Conservation (phyloP, 2,329 filamentous ascomycete species). For the Penicillium sp. region DNA sequence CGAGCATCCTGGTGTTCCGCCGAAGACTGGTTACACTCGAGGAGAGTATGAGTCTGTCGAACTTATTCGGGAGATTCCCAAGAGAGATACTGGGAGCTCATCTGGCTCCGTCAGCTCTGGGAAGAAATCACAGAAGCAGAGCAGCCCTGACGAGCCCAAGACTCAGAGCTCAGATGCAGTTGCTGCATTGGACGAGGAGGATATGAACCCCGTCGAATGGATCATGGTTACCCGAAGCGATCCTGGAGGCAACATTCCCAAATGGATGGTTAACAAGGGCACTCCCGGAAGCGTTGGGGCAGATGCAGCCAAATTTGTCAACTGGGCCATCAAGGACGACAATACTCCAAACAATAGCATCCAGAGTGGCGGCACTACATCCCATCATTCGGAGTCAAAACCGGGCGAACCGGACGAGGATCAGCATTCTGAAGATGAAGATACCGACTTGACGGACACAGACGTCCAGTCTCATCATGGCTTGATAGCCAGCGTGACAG, state of each 20-base stretch:
- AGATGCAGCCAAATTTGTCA: conserved; percentile 77
- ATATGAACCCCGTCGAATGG: conserved; percentile 75
- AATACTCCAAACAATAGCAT: conserved; percentile 33
- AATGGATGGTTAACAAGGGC: conserved; percentile 87
- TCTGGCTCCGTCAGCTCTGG: conserved; percentile 10
- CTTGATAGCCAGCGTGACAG: conserved; percentile 37
- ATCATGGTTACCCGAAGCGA: conserved; percentile 89
- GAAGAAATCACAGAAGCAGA: conserved; percentile 33
- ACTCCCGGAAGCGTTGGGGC: conserved; percentile 76
- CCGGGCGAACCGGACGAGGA: conserved; percentile 1
- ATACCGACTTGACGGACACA: conserved; percentile 17
- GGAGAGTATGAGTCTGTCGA: conserved; percentile 91
- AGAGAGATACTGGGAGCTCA: conserved; percentile 12
- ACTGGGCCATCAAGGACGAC: conserved; percentile 65
- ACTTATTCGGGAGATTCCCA: conserved; percentile 77
- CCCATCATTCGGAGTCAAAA: neutral
- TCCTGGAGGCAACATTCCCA: conserved; percentile 80
- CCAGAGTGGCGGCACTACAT: neutral
- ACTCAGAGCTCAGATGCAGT: conserved; percentile 26
- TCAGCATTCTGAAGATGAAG: conserved; percentile 9
- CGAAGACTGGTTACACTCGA: conserved; percentile 70
- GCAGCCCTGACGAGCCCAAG: conserved; percentile 11
- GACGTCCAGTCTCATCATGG: conserved; percentile 30
- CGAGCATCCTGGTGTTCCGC: conserved; percentile 69
- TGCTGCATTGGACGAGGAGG: conserved; percentile 38